A percentile compares a stretch with the other conserved stretches of the same genome.
phyloP scores from a whole-genome alignment of 1,284 basidiomycete species.

The Ceratobasidium sp. region DNA sequence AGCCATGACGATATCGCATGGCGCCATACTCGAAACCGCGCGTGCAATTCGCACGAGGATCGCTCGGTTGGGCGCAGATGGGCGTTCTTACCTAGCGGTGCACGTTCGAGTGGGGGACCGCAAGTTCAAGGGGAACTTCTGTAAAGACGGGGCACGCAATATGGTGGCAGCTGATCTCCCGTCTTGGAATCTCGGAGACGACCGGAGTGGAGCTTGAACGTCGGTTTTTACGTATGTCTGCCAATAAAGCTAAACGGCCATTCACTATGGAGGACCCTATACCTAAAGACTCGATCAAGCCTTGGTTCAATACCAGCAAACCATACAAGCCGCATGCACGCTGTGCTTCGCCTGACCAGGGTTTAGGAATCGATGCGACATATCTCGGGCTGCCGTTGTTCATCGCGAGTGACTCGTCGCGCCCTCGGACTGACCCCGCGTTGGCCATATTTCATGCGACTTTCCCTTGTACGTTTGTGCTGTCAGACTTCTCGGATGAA shows the following conservation, averaged over 20 bases:
- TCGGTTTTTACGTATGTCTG: slow-evolving; percentile 50
- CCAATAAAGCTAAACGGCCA: slow-evolving; percentile 39
- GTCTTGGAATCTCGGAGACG: slow-evolving; percentile 49
- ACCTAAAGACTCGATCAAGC: slow-evolving; percentile 44
- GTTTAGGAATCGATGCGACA: slow-evolving; percentile 37
- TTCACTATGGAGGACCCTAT: slow-evolving; percentile 36
- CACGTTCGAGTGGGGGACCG: slow-evolving; percentile 75
- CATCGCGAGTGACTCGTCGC: slow-evolving; percentile 68
- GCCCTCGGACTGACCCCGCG: slow-evolving; percentile 52
- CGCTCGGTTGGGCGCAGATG: slow-evolving; percentile 49
- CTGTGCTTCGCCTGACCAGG: slow-evolving; percentile 45
- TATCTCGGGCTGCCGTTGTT: slow-evolving; percentile 68
- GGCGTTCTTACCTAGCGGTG: slow-evolving; percentile 59
- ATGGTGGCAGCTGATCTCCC: slow-evolving; percentile 64
- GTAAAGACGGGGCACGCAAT: slow-evolving; percentile 54
- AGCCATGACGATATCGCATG: slow-evolving; percentile 61
- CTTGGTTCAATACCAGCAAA: slow-evolving; percentile 44
- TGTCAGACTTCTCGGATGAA: slow-evolving; percentile 61
- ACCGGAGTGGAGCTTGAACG: slow-evolving; percentile 52
- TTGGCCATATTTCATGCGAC: slow-evolving; percentile 59
- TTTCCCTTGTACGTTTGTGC: slow-evolving; percentile 74
- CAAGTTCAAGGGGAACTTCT: slow-evolving; percentile 57
- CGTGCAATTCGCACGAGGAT: slow-evolving; percentile 55
- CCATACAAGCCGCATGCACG: slow-evolving; percentile 44
- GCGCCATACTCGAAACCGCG: slow-evolving; percentile 54